Evolutionary conservation across 2,329 filamentous ascomycete genomes (phyloP).

Genomic region (Penicillium oxalicum): DNA sequence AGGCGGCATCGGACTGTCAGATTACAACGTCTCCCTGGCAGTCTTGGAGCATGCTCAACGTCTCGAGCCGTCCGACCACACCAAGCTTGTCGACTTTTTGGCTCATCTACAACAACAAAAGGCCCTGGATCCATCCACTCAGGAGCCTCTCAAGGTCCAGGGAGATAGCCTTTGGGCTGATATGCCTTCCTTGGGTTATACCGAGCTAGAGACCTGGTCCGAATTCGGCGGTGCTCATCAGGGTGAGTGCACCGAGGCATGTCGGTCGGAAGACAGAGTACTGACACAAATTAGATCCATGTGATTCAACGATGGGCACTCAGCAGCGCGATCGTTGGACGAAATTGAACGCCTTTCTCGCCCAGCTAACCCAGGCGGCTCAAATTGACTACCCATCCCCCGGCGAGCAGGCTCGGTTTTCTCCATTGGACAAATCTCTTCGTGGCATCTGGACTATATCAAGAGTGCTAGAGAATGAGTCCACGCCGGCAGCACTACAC

Average conservation of each 20-base stretch:
- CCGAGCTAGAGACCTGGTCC: constrained; percentile 12
- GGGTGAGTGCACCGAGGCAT: constrained; percentile 5
- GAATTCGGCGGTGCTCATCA: constrained; percentile 14
- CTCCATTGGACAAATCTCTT: constrained; percentile 12
- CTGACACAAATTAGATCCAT: constrained; percentile 3
- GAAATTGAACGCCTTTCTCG: constrained; percentile 16
- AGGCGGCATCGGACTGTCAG: constrained; percentile 2
- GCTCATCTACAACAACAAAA: constrained; percentile 10
- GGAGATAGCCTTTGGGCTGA: constrained; percentile 11
- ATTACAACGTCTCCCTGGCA: constrained; percentile 13
- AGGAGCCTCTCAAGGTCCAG: constrained; percentile 7
- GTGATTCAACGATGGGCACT: constrained; percentile 3
- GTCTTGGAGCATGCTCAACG: constrained; percentile 13
- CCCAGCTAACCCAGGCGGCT: constrained; percentile 12
- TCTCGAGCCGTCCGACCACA: constrained; percentile 12
- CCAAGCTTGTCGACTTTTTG: constrained; percentile 13
- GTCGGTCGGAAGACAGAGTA: too few relatives aligned
- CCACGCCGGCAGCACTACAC: constrained; percentile 4
- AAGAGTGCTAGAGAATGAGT: constrained; percentile 11
- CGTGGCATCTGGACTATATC: constrained; percentile 5
- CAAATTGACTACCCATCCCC: constrained; percentile 7
- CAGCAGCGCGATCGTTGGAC: constrained; percentile 9
- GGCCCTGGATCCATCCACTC: constrained; percentile 8
- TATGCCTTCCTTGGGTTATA: constrained; percentile 14
- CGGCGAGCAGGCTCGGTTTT: not conserved